Conservation (phyloP, 1,284 basidiomycete genomes). For the Malassezia cuniculi region DNA sequence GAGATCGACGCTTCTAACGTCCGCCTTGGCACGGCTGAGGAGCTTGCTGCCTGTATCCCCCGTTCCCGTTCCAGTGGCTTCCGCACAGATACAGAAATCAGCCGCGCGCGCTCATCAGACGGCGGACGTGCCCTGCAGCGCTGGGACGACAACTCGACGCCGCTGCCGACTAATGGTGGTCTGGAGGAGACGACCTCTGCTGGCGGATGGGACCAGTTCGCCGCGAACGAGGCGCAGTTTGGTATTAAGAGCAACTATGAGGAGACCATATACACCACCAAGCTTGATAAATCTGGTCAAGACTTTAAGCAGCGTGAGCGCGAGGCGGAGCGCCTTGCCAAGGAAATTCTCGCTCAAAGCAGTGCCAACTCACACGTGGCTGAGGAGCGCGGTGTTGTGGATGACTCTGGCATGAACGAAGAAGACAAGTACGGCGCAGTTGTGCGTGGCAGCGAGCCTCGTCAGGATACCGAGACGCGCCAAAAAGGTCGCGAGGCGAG, state of each 20-base stretch:
- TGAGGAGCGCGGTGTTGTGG: constrained; percentile 74
- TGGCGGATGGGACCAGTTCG: constrained; percentile 88
- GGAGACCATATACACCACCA: constrained; percentile 90
- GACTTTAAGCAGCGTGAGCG: constrained; percentile 81
- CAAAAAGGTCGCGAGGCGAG: constrained; percentile 18
- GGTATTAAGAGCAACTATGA: constrained; percentile 83
- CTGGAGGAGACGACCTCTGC: constrained; percentile 5
- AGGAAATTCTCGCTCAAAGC: constrained; percentile 62
- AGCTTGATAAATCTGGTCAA: constrained; percentile 67
- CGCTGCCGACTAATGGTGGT: neutral
- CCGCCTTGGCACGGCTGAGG: constrained; percentile 2
- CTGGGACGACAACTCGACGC: constrained; percentile 8
- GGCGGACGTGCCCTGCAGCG: constrained; percentile 10
- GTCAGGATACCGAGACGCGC: constrained; percentile 44
- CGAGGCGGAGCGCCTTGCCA: constrained; percentile 73
- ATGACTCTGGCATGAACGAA: constrained; percentile 63
- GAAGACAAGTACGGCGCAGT: constrained; percentile 98
- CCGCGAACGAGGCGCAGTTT: constrained; percentile 80
- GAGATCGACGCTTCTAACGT: constrained; percentile 9
- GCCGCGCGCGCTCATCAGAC: constrained; percentile 1
- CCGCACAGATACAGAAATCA: constrained; percentile 16
- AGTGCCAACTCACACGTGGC: constrained; percentile 64
- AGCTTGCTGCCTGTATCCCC: constrained; percentile 2
- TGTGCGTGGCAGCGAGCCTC: constrained; percentile 71
- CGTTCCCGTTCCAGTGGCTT: constrained; percentile 8